Conservation (phyloP, 2,329 filamentous ascomycete genomes). For the Triangularia verruculosa region DNA sequence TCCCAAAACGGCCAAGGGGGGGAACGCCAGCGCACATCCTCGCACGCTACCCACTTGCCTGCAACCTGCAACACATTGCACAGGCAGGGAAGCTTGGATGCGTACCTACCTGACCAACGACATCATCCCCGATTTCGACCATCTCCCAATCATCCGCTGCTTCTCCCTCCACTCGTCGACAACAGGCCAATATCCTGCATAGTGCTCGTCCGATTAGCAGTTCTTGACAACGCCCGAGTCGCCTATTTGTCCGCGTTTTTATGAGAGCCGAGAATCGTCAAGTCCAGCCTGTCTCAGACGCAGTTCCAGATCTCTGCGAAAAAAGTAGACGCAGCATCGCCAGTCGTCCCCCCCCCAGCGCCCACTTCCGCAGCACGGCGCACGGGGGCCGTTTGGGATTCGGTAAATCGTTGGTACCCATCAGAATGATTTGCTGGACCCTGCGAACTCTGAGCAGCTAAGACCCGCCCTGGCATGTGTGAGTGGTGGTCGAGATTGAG, state of each 20-base stretch:
- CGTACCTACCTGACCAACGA: constrained; percentile 24
- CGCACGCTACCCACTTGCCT: constrained; percentile 1
- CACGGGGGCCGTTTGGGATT: constrained; percentile 6
- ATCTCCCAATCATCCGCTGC: constrained; percentile 8
- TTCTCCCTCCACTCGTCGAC: background rate
- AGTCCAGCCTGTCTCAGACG: background rate
- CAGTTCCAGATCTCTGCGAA: constrained; percentile 1
- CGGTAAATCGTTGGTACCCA: constrained; percentile 15
- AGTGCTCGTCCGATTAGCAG: constrained; percentile 13
- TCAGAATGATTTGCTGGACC: constrained; percentile 24
- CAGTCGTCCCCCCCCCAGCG: constrained; percentile 5
- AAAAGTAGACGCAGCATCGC: background rate
- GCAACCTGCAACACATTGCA: constrained; percentile 15
- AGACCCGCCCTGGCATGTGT: constrained; percentile 29
- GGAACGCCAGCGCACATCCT: constrained; percentile 16
- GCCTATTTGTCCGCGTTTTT: constrained; percentile 4
- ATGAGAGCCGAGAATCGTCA: background rate
- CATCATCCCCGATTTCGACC: constrained; percentile 25
- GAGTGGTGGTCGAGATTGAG: constrained; percentile 20
- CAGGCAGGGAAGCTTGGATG: constrained; percentile 16
- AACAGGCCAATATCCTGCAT: constrained; percentile 15
- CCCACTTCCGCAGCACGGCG: background rate
- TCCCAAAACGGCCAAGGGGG: constrained; percentile 20
- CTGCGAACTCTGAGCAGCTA: constrained; percentile 21
- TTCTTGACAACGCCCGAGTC: constrained; percentile 7